These are phyloP conservation scores for Collybia sordida DNA, from an alignment of 768 basidiomycete species.

Conservation along the genomic window DNA sequence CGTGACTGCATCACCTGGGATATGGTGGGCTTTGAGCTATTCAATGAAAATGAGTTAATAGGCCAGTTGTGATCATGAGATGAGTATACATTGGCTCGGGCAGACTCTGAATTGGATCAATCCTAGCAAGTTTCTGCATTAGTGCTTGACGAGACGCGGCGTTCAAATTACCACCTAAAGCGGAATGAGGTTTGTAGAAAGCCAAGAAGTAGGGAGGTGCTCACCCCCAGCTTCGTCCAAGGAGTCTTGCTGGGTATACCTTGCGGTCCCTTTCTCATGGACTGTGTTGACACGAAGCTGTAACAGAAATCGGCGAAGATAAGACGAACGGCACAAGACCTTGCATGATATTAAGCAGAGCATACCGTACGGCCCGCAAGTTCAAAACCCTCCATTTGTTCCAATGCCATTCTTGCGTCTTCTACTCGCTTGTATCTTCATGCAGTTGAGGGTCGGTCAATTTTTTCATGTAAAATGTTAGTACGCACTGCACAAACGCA, in stretches of 20 bases:
- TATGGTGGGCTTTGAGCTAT: constrained; percentile 74
- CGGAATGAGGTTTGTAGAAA: too few relatives aligned
- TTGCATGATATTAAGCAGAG: too few relatives aligned
- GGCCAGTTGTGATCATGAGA: neutral
- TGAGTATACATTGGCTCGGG: constrained; percentile 61
- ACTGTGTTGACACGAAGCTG: constrained; percentile 90
- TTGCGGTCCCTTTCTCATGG: constrained; percentile 82
- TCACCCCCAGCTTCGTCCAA: constrained; percentile 90
- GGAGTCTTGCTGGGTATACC: constrained; percentile 74
- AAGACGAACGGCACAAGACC: neutral
- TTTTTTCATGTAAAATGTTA: neutral
- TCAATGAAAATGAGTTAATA: constrained; percentile 14
- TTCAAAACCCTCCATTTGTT: constrained; percentile 99
- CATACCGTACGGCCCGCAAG: constrained; percentile 90
- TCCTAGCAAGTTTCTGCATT: constrained; percentile 99
- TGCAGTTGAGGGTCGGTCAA: neutral
- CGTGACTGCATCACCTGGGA: constrained; percentile 87
- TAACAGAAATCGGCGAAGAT: constrained; percentile 8
- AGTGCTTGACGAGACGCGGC: constrained; percentile 97
- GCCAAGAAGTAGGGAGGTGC: neutral
- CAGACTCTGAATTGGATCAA: constrained; percentile 59
- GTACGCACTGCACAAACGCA: constrained; percentile 90
- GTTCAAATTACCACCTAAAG: constrained; percentile 91
- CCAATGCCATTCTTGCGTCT: constrained; percentile 94
- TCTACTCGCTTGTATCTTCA: constrained; percentile 83